Evolutionary conservation across 1,139 yeast species (phyloP), one percentile per base, ranked within the genome.

Genomic region (Saccharomyces hybrid): DNA sequence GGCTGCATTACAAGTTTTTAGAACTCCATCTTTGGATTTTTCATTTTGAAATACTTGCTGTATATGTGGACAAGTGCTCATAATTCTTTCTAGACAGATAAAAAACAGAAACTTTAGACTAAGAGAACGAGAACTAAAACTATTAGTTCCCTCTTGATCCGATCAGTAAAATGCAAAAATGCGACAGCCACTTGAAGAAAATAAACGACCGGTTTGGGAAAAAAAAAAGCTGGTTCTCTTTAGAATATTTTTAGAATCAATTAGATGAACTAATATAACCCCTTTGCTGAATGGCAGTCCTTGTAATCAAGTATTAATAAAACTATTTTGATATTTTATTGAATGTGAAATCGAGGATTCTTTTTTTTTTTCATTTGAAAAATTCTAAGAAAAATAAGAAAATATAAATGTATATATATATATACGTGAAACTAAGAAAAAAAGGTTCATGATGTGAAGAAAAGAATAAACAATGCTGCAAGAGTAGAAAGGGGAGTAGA

Each of bases 1-100:
- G 14, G 67, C 65, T 44, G 63, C 62, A 51, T 64, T 64, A 54
- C 60, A 66, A 8, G 68, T 61, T 51, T 61, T 65, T 28, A 66
- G 52, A 7, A 65, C 64, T 47, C 64, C 64, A 31, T 63, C 67
- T 47, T 59, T 63, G 29, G 65, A 59, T 50, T 61, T 62, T 27
- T 61, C 58, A 56, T 64, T 62, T 21, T 61, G 60, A 11, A 67
- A 59, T 11, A 65, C 63, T 49, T 65, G 65, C 44, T 63, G 58
- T 32, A 64, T 61, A 58, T 67, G 71, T 31, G 47, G 32, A 28
- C 51, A 48, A 31, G 34, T 31, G 34, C 34, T 31, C 34, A 31
- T 31, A 31, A 31, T 31, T 31, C 34, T 31, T 12, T 31, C 34
- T 31, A 31, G 26, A 12, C 34, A 31, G 34, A 31, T 31, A 31